These are phyloP conservation scores for Pseudoneurospora amorphoporcata DNA, from an alignment of 495 filamentous ascomycete genomes.

Conservation along the genomic window DNA sequence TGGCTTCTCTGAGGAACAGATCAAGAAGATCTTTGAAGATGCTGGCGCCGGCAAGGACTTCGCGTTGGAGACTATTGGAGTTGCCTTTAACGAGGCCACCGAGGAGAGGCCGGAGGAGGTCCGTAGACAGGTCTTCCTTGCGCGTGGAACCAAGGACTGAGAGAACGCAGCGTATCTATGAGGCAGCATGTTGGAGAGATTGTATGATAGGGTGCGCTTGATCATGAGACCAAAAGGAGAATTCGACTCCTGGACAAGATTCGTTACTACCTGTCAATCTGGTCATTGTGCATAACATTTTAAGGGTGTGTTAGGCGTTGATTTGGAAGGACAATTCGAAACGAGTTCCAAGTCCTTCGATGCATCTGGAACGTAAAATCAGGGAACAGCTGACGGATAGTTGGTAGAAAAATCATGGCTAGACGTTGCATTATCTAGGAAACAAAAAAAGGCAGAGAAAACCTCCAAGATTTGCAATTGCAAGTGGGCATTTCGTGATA, in stretches of 20 bases:
- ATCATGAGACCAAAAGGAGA: too few species aligned
- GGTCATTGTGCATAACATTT: too few species aligned
- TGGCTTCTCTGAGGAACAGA: slow-evolving; percentile 44
- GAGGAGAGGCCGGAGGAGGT: slow-evolving; percentile 4
- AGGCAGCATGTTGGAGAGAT: neutral
- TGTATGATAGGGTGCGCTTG: neutral
- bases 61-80: slow-evolving; percentile 25
- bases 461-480: neutral
- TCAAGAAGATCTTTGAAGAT: slow-evolving; percentile 40
- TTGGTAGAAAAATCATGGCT: neutral
- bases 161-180: neutral
- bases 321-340: neutral
- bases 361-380: neutral
- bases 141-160: slow-evolving; percentile 19
- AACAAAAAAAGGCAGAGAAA: neutral
- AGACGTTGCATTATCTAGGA: neutral
- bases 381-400: neutral
- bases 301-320: too few species aligned
- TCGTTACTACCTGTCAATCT: too few species aligned
- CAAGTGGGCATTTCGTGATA: neutral
- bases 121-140: slow-evolving; percentile 15
- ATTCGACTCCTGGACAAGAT: too few species aligned
- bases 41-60: slow-evolving; percentile 41
- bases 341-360: neutral
- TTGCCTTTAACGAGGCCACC: slow-evolving; percentile 9